A percentile compares a stretch with the other conserved stretches of the same genome.
Evolutionary conservation across 768 basidiomycete genomes (phyloP).

Genomic region (Tricholoma saponaceum): DNA sequence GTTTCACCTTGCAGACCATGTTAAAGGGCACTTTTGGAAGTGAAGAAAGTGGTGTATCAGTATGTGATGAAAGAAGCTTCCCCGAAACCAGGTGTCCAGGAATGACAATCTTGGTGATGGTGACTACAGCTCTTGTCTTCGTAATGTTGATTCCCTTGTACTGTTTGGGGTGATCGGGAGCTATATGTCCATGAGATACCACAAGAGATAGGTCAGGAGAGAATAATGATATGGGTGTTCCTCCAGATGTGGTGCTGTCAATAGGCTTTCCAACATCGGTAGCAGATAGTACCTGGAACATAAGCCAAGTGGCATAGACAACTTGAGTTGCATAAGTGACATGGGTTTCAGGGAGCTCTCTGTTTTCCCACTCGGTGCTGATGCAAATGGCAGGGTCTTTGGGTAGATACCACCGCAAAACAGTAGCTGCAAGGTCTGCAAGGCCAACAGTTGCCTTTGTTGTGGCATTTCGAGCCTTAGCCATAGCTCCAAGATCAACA

Average conservation of each 20-base stretch:
- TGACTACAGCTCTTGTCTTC: not conserved
- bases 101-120: not conserved
- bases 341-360: not conserved
- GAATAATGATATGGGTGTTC: too few relatives aligned
- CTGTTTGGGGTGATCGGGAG: not conserved
- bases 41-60: too few relatives aligned
- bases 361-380: not conserved
- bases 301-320: too few relatives aligned
- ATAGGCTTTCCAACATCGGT: not conserved
- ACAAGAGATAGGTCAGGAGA: not conserved
- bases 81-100: not conserved
- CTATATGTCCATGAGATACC: not conserved
- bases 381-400: constrained; percentile 1
- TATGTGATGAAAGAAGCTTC: not conserved
- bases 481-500: not conserved
- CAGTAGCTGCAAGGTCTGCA: too few relatives aligned
- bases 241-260: not conserved
- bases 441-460: too few relatives aligned
- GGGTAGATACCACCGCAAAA: not conserved
- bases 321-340: too few relatives aligned
- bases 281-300: not conserved
- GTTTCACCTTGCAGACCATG: too few relatives aligned
- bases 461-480: too few relatives aligned
- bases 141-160: not conserved
- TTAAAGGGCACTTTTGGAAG: too few relatives aligned